A percentile compares a stretch with the other conserved stretches of the same genome.
phyloP scores from a whole-genome alignment of 805 yeast species.

The Yarrowia sp. region DNA sequence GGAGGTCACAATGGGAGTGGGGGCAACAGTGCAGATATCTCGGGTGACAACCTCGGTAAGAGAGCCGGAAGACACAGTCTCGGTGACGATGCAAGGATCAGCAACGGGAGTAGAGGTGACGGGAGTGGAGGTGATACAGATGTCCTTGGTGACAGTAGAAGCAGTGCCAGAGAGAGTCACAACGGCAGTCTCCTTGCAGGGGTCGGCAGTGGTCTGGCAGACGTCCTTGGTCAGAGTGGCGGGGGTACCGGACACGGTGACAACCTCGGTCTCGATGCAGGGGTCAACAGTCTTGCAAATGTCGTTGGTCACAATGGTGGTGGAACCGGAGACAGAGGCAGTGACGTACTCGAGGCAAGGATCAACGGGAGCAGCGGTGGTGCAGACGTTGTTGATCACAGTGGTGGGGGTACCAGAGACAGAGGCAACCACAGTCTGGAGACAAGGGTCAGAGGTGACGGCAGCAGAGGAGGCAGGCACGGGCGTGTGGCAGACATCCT shows the following conservation, averaged over 20 bases:
- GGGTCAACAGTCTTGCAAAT: constrained; percentile 6
- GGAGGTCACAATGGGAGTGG: constrained; percentile 4
- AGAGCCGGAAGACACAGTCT: constrained; percentile 10
- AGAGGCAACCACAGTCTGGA: constrained; percentile 1
- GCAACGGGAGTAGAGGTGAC: constrained; percentile 1
- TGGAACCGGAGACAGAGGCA: constrained; percentile 19
- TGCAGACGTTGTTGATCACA: constrained; percentile 4
- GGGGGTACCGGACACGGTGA: constrained; percentile 16
- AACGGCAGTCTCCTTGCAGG: constrained; percentile 2
- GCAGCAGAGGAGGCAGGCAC: background rate
- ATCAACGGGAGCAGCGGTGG: constrained; percentile 5
- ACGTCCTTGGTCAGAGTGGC: constrained; percentile 14
- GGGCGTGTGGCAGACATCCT: constrained; percentile 2
- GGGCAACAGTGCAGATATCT: background rate
- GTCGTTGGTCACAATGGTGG: constrained; percentile 19
- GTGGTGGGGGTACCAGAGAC: constrained; percentile 19
- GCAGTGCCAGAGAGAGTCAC: constrained; percentile 3
- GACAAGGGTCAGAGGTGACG: constrained; percentile 15
- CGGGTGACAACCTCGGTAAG: background rate
- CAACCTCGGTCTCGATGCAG: constrained; percentile 9
- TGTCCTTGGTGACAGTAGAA: constrained; percentile 2
- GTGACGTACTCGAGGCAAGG: constrained; percentile 20
- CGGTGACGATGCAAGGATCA: background rate
- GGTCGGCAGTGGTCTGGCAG: constrained; percentile 21
- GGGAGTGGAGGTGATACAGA: background rate